These are phyloP conservation scores for Maudiozyma barnettii DNA, from an alignment of 805 yeast species.

Conservation along the genomic window DNA sequence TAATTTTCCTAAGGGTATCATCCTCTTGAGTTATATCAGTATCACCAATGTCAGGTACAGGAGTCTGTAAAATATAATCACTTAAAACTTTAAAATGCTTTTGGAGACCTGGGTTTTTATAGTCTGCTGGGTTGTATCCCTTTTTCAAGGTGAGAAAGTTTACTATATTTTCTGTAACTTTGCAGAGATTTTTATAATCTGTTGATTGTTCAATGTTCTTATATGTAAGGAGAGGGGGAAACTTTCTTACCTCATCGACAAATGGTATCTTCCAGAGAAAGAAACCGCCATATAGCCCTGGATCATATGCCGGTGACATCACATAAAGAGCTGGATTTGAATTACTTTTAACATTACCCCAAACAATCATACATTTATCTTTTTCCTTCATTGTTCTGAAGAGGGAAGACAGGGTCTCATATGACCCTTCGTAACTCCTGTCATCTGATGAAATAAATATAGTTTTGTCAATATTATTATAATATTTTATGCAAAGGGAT, in stretches of 20 bases:
- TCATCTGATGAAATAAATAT: constrained; percentile 61
- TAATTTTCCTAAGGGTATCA: constrained; percentile 28
- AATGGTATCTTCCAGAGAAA: constrained; percentile 61
- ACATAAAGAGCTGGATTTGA: constrained; percentile 51
- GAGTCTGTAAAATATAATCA: constrained; percentile 52
- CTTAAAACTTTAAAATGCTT: constrained; percentile 58
- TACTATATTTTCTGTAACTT: constrained; percentile 24
- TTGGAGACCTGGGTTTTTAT: constrained; percentile 55
- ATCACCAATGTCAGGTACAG: constrained; percentile 13
- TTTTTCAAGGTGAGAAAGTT: constrained; percentile 35
- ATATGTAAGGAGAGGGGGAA: constrained; percentile 36
- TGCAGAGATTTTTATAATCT: constrained; percentile 18
- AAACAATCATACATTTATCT: constrained; percentile 54
- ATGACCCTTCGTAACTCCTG: constrained; percentile 50
- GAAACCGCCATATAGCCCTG: constrained; percentile 51
- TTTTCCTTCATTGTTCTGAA: constrained; percentile 48
- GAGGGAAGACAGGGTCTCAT: constrained; percentile 55
- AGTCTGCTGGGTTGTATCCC: constrained; percentile 49
- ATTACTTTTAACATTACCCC: constrained; percentile 52
- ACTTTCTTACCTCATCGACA: constrained; percentile 60
- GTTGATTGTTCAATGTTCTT: neutral
- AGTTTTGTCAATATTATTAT: constrained; percentile 45
- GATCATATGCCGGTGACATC: constrained; percentile 42
- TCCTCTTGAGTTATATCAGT: constrained; percentile 19
- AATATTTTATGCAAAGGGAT: constrained; percentile 35